A percentile compares a stretch with the other conserved stretches of the same genome.
Conservation (phyloP, 768 basidiomycete genomes). For the Hemileccinum impolitum region DNA sequence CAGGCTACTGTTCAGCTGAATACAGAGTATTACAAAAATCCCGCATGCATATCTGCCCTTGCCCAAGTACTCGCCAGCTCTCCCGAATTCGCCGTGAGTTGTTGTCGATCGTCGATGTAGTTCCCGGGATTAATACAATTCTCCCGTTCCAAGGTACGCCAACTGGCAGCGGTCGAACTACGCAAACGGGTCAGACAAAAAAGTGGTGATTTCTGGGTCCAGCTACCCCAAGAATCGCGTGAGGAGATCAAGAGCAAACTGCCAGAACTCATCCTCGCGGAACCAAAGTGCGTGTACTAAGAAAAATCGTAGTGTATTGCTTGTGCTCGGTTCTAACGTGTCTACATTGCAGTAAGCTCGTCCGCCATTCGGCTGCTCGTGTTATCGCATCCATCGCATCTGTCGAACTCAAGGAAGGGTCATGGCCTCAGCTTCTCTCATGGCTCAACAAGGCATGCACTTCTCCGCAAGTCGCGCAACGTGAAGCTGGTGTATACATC, state of each 20-base stretch:
- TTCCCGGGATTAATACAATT: constrained; percentile 8
- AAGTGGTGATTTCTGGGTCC: constrained; percentile 80
- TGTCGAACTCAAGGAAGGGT: constrained; percentile 74
- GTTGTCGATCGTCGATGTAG: constrained; percentile 6
- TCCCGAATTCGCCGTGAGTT: constrained; percentile 77
- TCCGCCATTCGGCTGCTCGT: constrained; percentile 89
- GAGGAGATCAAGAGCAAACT: constrained; percentile 82
- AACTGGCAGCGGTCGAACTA: constrained; percentile 95
- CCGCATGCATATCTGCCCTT: constrained; percentile 87
- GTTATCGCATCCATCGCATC: constrained; percentile 91
- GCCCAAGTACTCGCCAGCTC: constrained; percentile 82
- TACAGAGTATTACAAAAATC: constrained; percentile 88
- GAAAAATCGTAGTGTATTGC: background rate
- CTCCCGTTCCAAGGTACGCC: constrained; percentile 65
- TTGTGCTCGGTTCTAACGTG: background rate
- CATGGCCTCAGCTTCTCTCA: constrained; percentile 86
- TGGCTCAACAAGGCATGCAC: constrained; percentile 79
- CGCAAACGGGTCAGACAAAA: constrained; percentile 85
- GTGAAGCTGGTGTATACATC: constrained; percentile 90
- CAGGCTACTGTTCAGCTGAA: constrained; percentile 92
- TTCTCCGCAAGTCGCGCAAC: constrained; percentile 65
- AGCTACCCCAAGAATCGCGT: constrained; percentile 62
- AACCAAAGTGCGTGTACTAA: constrained; percentile 59
- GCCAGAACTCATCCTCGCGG: constrained; percentile 71
- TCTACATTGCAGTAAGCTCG: constrained; percentile 61